Evolutionary conservation across 1,139 yeast genomes (phyloP).

Genomic region (Suhomyces atakaporum): DNA sequence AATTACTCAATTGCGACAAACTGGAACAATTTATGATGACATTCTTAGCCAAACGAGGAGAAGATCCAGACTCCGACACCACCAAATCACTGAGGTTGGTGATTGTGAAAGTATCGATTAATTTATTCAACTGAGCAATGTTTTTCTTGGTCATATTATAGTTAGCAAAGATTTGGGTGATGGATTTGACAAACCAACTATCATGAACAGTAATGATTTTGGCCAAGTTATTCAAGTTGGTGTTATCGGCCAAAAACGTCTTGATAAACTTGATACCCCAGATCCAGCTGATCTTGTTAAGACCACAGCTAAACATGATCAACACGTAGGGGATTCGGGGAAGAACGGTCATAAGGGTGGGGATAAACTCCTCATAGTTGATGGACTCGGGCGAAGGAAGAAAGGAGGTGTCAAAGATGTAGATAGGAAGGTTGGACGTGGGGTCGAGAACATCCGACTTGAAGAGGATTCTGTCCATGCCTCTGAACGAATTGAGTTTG

Average conservation of each 20-base stretch:
- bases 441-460: slow-evolving; percentile 62
- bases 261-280: slow-evolving; percentile 79
- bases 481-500: neutral
- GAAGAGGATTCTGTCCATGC: slow-evolving; percentile 59
- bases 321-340: slow-evolving; percentile 65
- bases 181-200: slow-evolving; percentile 83
- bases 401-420: slow-evolving; percentile 74
- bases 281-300: slow-evolving; percentile 67
- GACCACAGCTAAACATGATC: slow-evolving; percentile 78
- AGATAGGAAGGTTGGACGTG: slow-evolving; percentile 61
- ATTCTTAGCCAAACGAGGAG: slow-evolving; percentile 15
- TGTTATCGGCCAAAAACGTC: slow-evolving; percentile 56
- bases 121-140: slow-evolving; percentile 29
- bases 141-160: slow-evolving; percentile 37
- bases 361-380: slow-evolving; percentile 44
- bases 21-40: slow-evolving; percentile 54
- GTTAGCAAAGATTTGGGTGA: slow-evolving; percentile 71
- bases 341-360: slow-evolving; percentile 39
- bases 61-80: slow-evolving; percentile 3
- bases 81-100: slow-evolving; percentile 13
- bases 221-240: slow-evolving; percentile 47
- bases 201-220: slow-evolving; percentile 86
- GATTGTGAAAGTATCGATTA: slow-evolving; percentile 32
- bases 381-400: slow-evolving; percentile 58
- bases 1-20: slow-evolving; percentile 61